Evolutionary conservation across 139 green algal species (phyloP).

Genomic region (Tetratostichococcus sp.): DNA sequence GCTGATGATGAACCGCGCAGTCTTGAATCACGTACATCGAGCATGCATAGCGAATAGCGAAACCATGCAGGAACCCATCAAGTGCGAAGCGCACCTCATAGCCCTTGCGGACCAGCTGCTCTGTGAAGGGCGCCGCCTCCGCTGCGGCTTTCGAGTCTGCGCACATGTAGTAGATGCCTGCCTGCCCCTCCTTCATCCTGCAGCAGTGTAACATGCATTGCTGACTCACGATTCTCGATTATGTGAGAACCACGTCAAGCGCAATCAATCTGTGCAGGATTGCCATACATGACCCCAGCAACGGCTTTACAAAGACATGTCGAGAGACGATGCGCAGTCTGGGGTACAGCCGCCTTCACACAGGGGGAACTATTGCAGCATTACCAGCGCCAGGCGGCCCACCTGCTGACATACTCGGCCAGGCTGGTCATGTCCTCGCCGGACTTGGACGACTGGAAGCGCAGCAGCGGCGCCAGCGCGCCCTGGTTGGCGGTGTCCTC

Average conservation of each 20-base stretch:
- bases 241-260: too few relatives aligned
- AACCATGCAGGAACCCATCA: too few relatives aligned
- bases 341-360: too few relatives aligned
- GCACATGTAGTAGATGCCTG: slow-evolving; percentile 93
- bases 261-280: too few relatives aligned
- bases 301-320: too few relatives aligned
- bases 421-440: slow-evolving; percentile 63
- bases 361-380: too few relatives aligned
- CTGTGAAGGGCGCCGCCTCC: slow-evolving; percentile 77
- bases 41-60: too few relatives aligned
- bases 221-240: too few relatives aligned
- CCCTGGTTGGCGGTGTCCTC: slow-evolving; percentile 83
- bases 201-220: too few relatives aligned
- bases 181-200: slow-evolving; percentile 89
- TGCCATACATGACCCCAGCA: too few relatives aligned
- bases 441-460: slow-evolving; percentile 56
- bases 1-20: too few relatives aligned
- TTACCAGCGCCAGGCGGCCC: background rate
- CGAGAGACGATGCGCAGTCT: too few relatives aligned
- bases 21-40: background rate
- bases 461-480: slow-evolving; percentile 76
- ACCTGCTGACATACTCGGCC: slow-evolving; percentile 74
- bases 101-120: slow-evolving; percentile 73
- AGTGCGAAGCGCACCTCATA: slow-evolving; percentile 76
- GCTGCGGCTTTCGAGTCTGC: slow-evolving; percentile 53